These are phyloP conservation scores for Aspergillus calidoustus DNA, from an alignment of 2,329 filamentous ascomycete genomes.

Conservation along the genomic window DNA sequence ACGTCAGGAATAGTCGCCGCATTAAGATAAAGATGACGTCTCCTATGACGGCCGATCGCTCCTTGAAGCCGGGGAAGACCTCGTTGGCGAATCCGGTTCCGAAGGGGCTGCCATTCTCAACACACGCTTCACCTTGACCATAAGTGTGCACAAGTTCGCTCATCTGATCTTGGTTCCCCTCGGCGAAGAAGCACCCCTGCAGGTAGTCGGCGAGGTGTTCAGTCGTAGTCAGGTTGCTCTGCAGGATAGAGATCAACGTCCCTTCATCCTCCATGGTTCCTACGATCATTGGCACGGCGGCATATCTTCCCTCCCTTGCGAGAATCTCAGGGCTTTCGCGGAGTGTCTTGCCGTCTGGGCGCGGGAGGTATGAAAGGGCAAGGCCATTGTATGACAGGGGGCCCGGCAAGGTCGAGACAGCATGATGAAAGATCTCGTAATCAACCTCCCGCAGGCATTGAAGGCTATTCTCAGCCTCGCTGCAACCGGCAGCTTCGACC, in stretches of 20 bases:
- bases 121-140: conserved; percentile 1
- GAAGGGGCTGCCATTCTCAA: no score
- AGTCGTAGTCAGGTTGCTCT: conserved; percentile 68
- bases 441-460: conserved; percentile 53
- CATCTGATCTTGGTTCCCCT: conserved; percentile 58
- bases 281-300: conserved; percentile 66
- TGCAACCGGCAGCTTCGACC: conserved; percentile 52
- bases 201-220: conserved; percentile 68
- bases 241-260: conserved; percentile 73
- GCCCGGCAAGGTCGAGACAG: conserved; percentile 71
- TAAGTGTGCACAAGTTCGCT: conserved; percentile 66
- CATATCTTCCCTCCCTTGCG: conserved; percentile 57
- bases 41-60: no score
- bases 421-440: conserved; percentile 59
- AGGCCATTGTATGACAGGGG: conserved; percentile 70
- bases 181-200: conserved; percentile 61
- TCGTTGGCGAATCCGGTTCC: no score
- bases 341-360: conserved; percentile 69
- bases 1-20: no score
- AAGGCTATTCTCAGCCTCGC: conserved; percentile 47
- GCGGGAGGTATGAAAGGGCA: conserved; percentile 73
- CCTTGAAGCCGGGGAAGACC: no score
- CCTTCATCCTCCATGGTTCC: conserved; percentile 83
- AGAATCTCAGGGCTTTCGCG: conserved; percentile 67
- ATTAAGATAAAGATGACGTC: no score